Evolutionary conservation across 257 asterid genomes (phyloP), one percentile per base, ranked within the genome.

Genomic region (Henckelia pumila): DNA sequence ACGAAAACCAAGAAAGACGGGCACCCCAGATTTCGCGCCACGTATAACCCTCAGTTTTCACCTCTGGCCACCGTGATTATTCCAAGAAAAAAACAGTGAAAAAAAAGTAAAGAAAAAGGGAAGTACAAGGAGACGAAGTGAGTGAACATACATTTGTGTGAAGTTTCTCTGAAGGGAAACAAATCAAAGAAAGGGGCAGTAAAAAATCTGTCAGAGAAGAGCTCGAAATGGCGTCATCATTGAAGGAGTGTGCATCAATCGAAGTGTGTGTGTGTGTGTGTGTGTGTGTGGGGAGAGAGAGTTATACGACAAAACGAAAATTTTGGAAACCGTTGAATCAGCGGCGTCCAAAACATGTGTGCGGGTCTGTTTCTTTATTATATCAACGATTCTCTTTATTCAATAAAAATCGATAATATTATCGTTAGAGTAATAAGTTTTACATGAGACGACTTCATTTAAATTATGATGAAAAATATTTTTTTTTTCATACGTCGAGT

Each of bases 11-110:
- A 1, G 23, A 24, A 35, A 59, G 61, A 78, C n/a, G 72, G 33
- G 64, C 78, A 74, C 85, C 77, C 71, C 64, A 1, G 71, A 80
- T 67, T 74, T 64, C 68, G 78, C 76, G 59, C 24, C 64, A 52
- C 67, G 50, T 16, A 7, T 37, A 16, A 28, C 25, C 16, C 55
- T 33, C 13, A 32, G 61, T 19, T 68, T 75, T 49, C 47, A 32
- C 44, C 66, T 63, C 72, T 58, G 68, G 60, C 64, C 33, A n/a
- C 20, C 32, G 53, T 53, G 16, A 73, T 73, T 67, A 44, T 70
- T 69, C 33, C 60, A 59, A 59, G 66, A 79, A 66, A 79, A 66
- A 74, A 22, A 49, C 65, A 56, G 64, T 71, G 44, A 67, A 73
- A 44, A 26, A 26, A 35, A 20, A 30, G 1, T 6, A 6, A 29